Base-by-base conservation (phyloP, 78 protist species). In the Parvularia atlantis region DNA sequence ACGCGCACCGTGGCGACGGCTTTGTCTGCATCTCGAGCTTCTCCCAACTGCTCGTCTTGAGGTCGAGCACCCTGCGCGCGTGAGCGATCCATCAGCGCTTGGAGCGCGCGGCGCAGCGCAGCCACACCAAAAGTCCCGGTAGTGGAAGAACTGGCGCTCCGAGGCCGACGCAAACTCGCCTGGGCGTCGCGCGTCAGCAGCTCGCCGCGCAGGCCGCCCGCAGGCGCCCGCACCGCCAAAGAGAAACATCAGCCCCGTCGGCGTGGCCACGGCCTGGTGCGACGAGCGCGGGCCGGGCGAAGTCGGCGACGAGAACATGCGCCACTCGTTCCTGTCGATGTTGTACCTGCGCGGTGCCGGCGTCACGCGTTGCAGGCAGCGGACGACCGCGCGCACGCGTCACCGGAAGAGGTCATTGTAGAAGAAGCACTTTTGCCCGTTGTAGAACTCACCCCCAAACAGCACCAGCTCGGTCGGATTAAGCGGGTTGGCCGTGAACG, bases 371-470 rank as follows among this genome's bases (percentile, higher is more conserved):
- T n/a, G n/a, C n/a, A n/a, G n/a, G n/a, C n/a, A n/a, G n/a, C n/a
- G n/a, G n/a, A n/a, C n/a, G n/a, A n/a, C n/a, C n/a, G n/a, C n/a
- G n/a, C n/a, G n/a, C n/a, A n/a, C n/a, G n/a, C n/a, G n/a, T n/a
- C n/a, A n/a, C n/a, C n/a, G 13, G 35, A 30, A 46, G 37, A 69
- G 61, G 54, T 41, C 59, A 31, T 69, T 69, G 73, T 20, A 69
- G 1, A 33, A 1, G 24, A 2, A 11, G 58, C 54, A 39, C 20
- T 13, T 11, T 24, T 52, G 61, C 14, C 73, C 73, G 39, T 69
- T 52, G 54, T 36, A 69, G 61, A 39, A 5, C 61, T 69, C 73
- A 1, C 73, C 73, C 13, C 73, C 73, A 52, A 69, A 69, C 43
- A 69, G 26, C 19, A 69, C 3, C 48, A 69, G 28, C 48, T 69